A percentile compares a stretch with the other conserved stretches of the same genome.
Evolutionary conservation across 2,329 filamentous ascomycete species (phyloP).

Genomic region (Colletotrichum falcatum): DNA sequence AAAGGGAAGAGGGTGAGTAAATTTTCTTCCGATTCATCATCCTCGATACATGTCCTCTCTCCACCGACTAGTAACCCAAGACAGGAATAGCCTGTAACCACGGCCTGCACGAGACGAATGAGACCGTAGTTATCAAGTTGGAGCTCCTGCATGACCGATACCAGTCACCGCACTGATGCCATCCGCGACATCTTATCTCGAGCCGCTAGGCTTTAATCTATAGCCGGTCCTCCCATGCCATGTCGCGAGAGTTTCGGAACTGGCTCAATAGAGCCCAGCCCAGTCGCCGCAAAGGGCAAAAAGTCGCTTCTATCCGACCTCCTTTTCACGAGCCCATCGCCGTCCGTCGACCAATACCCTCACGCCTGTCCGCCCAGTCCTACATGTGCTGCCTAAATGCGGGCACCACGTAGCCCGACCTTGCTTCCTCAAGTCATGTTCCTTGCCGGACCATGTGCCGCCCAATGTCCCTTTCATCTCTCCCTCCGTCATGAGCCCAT

Average conservation of each 20-base stretch:
- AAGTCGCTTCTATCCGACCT: conserved; percentile 31
- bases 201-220: conserved; percentile 24
- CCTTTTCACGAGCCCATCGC: conserved; percentile 8
- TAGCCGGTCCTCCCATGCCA: conserved; percentile 21
- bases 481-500: conserved; percentile 13
- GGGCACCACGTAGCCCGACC: conserved; percentile 27
- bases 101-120: conserved; percentile 18
- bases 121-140: conserved; percentile 18
- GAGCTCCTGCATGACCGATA: conserved; percentile 33
- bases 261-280: conserved; percentile 27
- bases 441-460: conserved; percentile 21
- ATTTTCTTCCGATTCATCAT: conserved; percentile 23
- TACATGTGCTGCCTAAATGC: conserved; percentile 32
- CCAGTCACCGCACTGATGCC: conserved; percentile 36
- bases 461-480: conserved; percentile 21
- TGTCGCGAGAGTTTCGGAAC: conserved; percentile 26
- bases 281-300: conserved; percentile 32
- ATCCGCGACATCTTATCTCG: conserved; percentile 30
- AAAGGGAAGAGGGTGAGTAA: neutral
- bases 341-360: conserved; percentile 7
- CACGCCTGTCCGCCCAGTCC: conserved; percentile 7
- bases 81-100: conserved; percentile 26
- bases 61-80: conserved; percentile 4
- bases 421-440: conserved; percentile 7
- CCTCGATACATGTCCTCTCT: neutral